Evolutionary conservation across 73 alveolate genomes (phyloP).

Genomic region (Paramecium sonneborni): DNA sequence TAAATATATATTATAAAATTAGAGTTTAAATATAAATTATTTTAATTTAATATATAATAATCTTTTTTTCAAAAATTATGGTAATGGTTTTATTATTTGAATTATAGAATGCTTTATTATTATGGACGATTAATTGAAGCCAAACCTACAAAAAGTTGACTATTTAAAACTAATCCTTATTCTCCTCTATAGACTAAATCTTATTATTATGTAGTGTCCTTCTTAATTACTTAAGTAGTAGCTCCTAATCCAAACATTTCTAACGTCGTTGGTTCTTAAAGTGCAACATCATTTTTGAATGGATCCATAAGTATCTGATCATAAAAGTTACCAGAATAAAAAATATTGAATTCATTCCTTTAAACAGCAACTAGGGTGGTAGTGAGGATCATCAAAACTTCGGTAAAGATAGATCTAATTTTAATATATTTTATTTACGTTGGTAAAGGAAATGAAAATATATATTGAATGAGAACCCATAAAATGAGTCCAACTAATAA

Average conservation of each 20-base stretch:
- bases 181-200: background rate
- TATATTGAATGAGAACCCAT: constrained; percentile 5
- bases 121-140: background rate
- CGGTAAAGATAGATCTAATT: constrained; percentile 14
- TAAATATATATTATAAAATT: too few relatives aligned
- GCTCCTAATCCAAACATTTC: constrained; percentile 27
- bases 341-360: constrained; percentile 24
- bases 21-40: too few relatives aligned
- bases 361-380: background rate
- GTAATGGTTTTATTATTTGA: background rate
- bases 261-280: background rate
- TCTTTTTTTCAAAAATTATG: background rate
- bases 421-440: background rate
- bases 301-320: constrained; percentile 44
- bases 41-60: too few relatives aligned
- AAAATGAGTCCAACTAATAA: background rate
- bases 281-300: constrained; percentile 1
- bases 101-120: background rate
- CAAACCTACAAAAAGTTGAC: background rate
- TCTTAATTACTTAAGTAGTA: too few relatives aligned
- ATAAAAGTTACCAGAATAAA: constrained; percentile 4
- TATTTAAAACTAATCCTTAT: background rate
- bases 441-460: constrained; percentile 31
- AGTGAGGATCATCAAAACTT: background rate
- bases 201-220: background rate